Evolutionary conservation across 169 alveolate species (phyloP).

Genomic region (Eimeria sp.): DNA sequence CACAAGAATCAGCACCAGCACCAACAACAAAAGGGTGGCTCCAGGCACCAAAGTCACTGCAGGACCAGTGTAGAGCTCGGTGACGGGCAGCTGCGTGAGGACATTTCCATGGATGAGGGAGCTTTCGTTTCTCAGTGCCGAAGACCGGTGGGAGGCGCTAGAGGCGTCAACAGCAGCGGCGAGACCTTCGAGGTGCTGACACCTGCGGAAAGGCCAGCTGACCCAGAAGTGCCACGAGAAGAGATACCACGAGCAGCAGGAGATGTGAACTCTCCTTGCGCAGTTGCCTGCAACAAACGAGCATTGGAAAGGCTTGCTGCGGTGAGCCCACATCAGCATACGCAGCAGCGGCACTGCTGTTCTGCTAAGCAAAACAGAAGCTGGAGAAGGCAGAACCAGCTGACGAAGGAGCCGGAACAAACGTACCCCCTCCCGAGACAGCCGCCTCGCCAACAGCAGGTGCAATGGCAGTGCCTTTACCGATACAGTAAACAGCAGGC

Average conservation of each 20-base stretch:
- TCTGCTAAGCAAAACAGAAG: not conserved
- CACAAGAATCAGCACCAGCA: not conserved
- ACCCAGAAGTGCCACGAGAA: not conserved
- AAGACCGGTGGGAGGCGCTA: not conserved
- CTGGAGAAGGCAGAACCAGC: not conserved
- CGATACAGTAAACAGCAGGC: not conserved
- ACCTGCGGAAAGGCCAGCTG: not conserved
- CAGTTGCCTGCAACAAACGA: not conserved
- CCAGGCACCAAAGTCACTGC: not conserved
- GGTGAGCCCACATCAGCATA: not conserved
- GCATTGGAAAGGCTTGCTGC: not conserved
- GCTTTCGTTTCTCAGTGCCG: too few species aligned
- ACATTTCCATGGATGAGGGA: not conserved
- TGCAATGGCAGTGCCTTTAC: not conserved
- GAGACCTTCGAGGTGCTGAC: too few species aligned
- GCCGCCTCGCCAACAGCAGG: not conserved
- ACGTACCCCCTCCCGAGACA: not conserved
- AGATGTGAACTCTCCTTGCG: not conserved
- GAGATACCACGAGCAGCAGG: not conserved
- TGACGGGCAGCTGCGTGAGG: not conserved
- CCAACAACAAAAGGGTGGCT: not conserved
- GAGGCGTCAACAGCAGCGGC: not conserved
- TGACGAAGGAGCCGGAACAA: not conserved
- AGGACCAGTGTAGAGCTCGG: not conserved
- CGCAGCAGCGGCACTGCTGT: not conserved